Evolutionary conservation across 345 rosid genomes (phyloP), one percentile per base, ranked within the genome.

Genomic region (Gynandropsis gynandra): DNA sequence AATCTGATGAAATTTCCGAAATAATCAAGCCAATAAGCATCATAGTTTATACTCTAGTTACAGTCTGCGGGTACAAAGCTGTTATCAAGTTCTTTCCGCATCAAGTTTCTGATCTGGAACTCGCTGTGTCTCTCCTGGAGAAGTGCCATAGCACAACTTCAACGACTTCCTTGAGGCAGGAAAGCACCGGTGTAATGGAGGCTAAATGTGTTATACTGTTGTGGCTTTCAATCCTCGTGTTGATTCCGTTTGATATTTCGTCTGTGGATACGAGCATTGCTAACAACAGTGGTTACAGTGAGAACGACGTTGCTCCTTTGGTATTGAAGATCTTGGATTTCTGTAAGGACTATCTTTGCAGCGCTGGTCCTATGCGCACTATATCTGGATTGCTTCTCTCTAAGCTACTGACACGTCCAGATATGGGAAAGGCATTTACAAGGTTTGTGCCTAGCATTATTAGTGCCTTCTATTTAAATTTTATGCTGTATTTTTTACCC

Each of bases 121-220:
- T 85, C 12, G 98, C 98, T 0, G 98, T 84, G 9, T 65, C 76
- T 66, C 88, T 87, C 6, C 62, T 92, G 54, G 95, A 84, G 74
- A 85, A 79, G 56, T 85, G 98, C 55, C 97, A 87, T 52, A 68
- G 56, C 31, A 69, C 70, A 34, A 47, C 55, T 57, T 80, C 96
- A 0, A 78, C 36, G 42, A 62, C 87, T 31, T 78, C 88, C 0
- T 57, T 82, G 69, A 76, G 98, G 56, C 90, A 79, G 16, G 98
- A 92, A 54, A 92, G 98, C 61, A 85, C 89, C 1, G 98, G 98
- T 37, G 96, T 87, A 67, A 92, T 92, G 98, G 98, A 87, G 76
- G 79, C 95, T 0, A 79, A 84, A 63, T 87, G 96, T 47, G 84
- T 92, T 50, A 72, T 84, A 18, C 84, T 92, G 34, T 52, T 87